Evolutionary conservation across 192 early-diverging fungal genomes (phyloP), one percentile per base, ranked within the genome.

Genomic region (Gamsiella multidivaricata): DNA sequence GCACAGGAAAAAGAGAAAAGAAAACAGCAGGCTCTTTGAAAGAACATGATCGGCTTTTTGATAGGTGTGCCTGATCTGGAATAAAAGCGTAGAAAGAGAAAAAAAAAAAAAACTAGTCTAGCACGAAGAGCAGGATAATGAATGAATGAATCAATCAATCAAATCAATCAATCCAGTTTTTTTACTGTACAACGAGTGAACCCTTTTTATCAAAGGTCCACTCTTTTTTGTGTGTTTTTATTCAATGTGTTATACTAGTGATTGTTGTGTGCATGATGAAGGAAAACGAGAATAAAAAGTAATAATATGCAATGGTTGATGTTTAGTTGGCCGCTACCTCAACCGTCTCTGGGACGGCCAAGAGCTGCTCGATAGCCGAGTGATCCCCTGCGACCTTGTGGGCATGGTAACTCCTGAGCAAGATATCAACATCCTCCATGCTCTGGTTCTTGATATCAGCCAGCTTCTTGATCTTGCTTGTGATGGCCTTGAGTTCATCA

Each of bases 401-500:
- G 22, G 87, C 80, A 57, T 96, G 93, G 81, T 88, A 95, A 34
- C 86, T 73, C 50, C 93, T 85, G 54, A 96, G 73, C 4, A 96
- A 68, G 42, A 84, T 87, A 83, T 99, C 97, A 20, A 98, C 97
- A 74, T 96, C 94, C 57, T 97, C 97, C 76, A 99, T 87, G 69
- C 86, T 90, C 60, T 94, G 90, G 46, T 96, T 94, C 81, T 93
- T 88, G 75, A 96, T 91, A 85, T 99, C 97, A 22, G 96, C 95
- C 28, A 97, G 83, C 65, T 88, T 83, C 91, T 99, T 99, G 87
- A 99, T 98, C 82, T 97, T 92, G 70, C 85, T 85, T 3, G 97
- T 99, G 52, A 98, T 89, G 36, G 82, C 85, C 90, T 99, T 99
- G 81, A 94, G 87, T 60, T 97, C 91, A 17, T 91, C 90, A 79